These are phyloP conservation scores for Cucurbita maxima DNA, from an alignment of 306 rosid species.

Conservation along the genomic window DNA sequence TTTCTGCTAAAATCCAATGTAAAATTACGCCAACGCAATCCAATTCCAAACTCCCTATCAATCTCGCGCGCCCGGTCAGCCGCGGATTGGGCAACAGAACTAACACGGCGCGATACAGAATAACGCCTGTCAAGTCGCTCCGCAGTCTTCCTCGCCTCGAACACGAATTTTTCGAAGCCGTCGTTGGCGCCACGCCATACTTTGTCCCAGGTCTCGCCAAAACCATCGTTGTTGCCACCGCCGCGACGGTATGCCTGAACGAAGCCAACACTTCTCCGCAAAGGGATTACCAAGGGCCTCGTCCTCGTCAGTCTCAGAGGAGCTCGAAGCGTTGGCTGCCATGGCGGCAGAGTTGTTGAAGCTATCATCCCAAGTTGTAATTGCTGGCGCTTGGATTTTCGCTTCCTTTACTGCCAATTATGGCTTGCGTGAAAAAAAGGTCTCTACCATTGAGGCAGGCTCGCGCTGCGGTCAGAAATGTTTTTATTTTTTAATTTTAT, in stretches of 20 bases:
- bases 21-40: conserved; percentile 52
- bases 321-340: conserved; percentile 20
- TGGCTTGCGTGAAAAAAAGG: not conserved
- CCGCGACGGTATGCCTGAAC: conserved; percentile 43
- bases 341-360: conserved; percentile 24
- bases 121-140: conserved; percentile 73
- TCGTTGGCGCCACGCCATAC: conserved; percentile 84
- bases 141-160: conserved; percentile 74
- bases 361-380: conserved; percentile 20
- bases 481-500: not conserved
- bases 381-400: not conserved
- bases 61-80: conserved; percentile 54
- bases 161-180: conserved; percentile 57
- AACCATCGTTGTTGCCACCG: conserved; percentile 25
- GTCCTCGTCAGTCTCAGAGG: conserved; percentile 8
- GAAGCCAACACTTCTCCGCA: not conserved
- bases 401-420: not conserved
- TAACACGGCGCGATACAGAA: conserved; percentile 34
- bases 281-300: not conserved
- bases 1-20: conserved; percentile 55
- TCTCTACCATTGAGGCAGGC: not conserved
- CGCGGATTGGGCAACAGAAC: conserved; percentile 36
- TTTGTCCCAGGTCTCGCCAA: conserved; percentile 41
- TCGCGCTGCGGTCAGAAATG: not conserved
- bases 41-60: conserved; percentile 77